phyloP scores from a whole-genome alignment of 768 basidiomycete species.

The Calocybe cyanea region DNA sequence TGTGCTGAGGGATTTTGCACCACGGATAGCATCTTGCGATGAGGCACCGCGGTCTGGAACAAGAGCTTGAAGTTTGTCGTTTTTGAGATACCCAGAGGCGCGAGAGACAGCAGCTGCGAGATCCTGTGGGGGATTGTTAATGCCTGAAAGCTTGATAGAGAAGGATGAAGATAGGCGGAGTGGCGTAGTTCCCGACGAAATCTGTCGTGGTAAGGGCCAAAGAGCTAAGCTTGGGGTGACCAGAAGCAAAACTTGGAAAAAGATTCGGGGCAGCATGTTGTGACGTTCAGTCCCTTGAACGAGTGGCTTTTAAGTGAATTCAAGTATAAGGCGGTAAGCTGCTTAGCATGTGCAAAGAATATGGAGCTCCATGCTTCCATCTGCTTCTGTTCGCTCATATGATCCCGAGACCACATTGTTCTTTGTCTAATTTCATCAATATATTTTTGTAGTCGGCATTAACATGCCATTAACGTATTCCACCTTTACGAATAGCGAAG shows the following conservation, averaged over 20 bases:
- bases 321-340: constrained; percentile 1
- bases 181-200: constrained; percentile 36
- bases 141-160: constrained; percentile 38
- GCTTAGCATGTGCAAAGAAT: constrained; percentile 3
- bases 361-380: constrained; percentile 2
- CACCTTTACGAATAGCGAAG: too few relatives aligned
- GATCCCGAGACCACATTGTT: too few relatives aligned
- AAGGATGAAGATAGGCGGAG: constrained; percentile 33
- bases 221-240: constrained; percentile 24
- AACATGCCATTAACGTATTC: too few relatives aligned
- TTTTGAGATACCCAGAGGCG: constrained; percentile 37
- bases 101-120: constrained; percentile 51
- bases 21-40: constrained; percentile 34
- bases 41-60: constrained; percentile 58
- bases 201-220: constrained; percentile 39
- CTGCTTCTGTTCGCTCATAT: not conserved
- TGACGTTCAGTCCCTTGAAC: not conserved
- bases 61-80: constrained; percentile 57
- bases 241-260: constrained; percentile 18
- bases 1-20: constrained; percentile 38
- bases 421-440: too few relatives aligned
- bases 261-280: constrained; percentile 13
- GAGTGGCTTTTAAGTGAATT: constrained; percentile 6
- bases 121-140: constrained; percentile 47
- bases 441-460: too few relatives aligned